Base-by-base conservation (phyloP, 2,329 filamentous ascomycete species). In the Talaromyces rugulosus region DNA sequence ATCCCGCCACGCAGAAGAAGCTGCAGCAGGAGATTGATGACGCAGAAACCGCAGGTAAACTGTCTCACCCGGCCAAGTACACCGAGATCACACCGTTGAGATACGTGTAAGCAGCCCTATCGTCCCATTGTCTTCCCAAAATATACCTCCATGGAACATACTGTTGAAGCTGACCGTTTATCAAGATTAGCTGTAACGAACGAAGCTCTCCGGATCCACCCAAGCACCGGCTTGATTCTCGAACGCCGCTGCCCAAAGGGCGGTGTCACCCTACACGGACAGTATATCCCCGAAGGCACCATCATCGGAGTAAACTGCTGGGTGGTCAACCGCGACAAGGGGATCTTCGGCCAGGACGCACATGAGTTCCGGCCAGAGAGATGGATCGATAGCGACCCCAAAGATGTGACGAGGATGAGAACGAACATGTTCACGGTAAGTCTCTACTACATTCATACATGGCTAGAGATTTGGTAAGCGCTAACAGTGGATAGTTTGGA, bases 281-380 rank as follows among this genome's bases (percentile, higher is more conserved):
- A 51, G 6, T 59, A 51, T 44, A 54, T 70, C 14, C 66, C 66
- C 0, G 40, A 18, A 0, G 67, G 68, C 5, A 70, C 68, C 9
- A 64, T 70, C 18, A 59, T 71, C 9, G 69, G 69, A 14, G 69
- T 69, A 44, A 71, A 68, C 44, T 64, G 68, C 4, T 71, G 62
- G 55, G 67, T 70, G n/a, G 56, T 67, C n/a, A 67, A 69, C 44
- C 66, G 66, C 14, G 59, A 66, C 47, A 51, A 64, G 9, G 40
- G 50, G 2, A 64, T 65, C 27, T 71, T 71, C 58, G 69, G 69
- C 3, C 7, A 62, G 8, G 68, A 70, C 51, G 65, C 65, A 2
- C 68, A 70, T 12, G 18, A 30, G 11, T 71, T 64, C 61, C 61
- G 64, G 27, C 70, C 70, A 4, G 62, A 62, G 6, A 65, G 70